Base-by-base conservation (phyloP, 2,329 filamentous ascomycete genomes). In the Verticillium nonalfalfae region DNA sequence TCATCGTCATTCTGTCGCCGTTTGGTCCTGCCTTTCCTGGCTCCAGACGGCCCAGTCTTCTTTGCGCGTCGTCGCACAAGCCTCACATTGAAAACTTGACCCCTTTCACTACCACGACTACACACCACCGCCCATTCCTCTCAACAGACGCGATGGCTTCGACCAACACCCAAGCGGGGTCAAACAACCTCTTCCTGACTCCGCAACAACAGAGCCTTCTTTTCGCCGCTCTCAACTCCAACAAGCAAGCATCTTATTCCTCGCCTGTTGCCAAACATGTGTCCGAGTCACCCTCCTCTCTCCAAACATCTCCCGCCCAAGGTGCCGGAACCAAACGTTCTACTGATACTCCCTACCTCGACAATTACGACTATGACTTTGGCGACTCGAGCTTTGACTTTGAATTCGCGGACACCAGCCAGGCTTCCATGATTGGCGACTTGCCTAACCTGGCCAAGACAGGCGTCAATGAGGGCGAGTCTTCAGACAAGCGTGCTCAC, bases 361-460 rank as follows among this genome's bases (percentile, higher is more conserved):
- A 97, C 71, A 74, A 73, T 66, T 95, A 93, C 69, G 87, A 90
- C 66, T 88, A 90, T 66, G 88, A 90, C 56, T 87, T 92, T 62
- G 91, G 93, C 62, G 90, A 93, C 69, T 84, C 83, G 39, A 88
- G 81, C 71, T 93, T 92, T 72, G 90, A 93, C 68, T 93, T 93
- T 66, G 88, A 92, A 60, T 80, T 82, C 57, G 62, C 65, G 40
- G 59, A 61, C 45, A 63, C 65, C 59, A 76, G 74, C 31, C 82
- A 87, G 40, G 80, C 83, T 61, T 82, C 85, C 65, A 86, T 95
- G 84, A 93, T 94, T 69, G 91, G 90, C 34, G 89, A 91, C 62
- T 76, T 94, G 26, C 89, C 90, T 1, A 87, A 81, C 60, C 71
- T 75, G 14, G 73, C 76, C 34, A 83, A 85, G 63, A 82, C 83